Evolutionary conservation across 805 yeast genomes (phyloP).

Genomic region (Candida sphagnicola): DNA sequence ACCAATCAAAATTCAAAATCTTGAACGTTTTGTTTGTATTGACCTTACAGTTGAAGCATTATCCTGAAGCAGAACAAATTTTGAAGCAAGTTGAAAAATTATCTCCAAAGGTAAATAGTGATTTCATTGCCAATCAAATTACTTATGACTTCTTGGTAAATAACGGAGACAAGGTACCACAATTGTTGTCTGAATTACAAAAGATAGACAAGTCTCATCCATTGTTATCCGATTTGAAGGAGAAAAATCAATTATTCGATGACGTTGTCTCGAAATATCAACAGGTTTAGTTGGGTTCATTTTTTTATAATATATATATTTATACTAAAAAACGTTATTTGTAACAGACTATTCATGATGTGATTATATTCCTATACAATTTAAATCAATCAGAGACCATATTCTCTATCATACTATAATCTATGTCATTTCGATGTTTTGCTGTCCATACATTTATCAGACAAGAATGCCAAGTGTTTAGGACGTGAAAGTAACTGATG

Average conservation of each 20-base stretch:
- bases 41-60: conserved; percentile 73
- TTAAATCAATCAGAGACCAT: too few species aligned
- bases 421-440: too few species aligned
- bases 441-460: too few species aligned
- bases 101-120: conserved; percentile 32
- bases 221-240: conserved; percentile 53
- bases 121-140: conserved; percentile 61
- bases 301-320: too few species aligned
- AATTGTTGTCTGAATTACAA: conserved; percentile 44
- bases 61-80: conserved; percentile 77
- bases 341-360: too few species aligned
- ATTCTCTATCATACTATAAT: too few species aligned
- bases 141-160: conserved; percentile 51
- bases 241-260: conserved; percentile 64
- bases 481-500: too few species aligned
- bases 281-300: conserved; percentile 4
- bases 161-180: conserved; percentile 39
- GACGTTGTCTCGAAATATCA: conserved; percentile 59
- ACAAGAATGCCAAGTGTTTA: too few species aligned
- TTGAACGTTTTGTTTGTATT: conserved; percentile 64
- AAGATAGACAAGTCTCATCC: conserved; percentile 53
- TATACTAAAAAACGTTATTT: too few species aligned
- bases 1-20: conserved; percentile 28
- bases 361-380: too few species aligned
- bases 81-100: conserved; percentile 40